Percentiles rank a stretch among this genome's conserved stretches.
These are phyloP conservation scores for Simmondsia chinensis DNA, from an alignment of 148 eudicot species.

Conservation along the genomic window DNA sequence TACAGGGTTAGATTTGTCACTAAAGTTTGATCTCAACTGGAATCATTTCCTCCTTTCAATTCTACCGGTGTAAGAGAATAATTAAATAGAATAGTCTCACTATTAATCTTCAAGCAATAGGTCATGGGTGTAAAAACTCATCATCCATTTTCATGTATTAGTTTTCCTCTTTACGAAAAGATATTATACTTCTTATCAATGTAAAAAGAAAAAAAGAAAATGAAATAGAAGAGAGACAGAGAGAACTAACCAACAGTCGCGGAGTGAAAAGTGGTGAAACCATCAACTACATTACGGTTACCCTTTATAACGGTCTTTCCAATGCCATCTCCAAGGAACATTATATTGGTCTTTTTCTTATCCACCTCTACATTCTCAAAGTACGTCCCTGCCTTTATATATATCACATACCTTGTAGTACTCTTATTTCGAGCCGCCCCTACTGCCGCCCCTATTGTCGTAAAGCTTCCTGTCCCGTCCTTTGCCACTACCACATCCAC, in stretches of 20 bases:
- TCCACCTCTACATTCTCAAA: slow-evolving; percentile 58
- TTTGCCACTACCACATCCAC: slow-evolving; percentile 52
- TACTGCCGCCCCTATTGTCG: slow-evolving; percentile 42
- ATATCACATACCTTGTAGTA: slow-evolving; percentile 47
- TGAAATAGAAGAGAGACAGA: no score
- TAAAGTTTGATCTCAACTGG: no score
- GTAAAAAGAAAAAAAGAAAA: no score
- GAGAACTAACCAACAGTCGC: slow-evolving; percentile 66
- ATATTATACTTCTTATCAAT: no score
- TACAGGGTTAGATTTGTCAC: no score
- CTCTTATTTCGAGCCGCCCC: slow-evolving; percentile 47
- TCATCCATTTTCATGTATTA: no score
- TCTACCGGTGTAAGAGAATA: no score
- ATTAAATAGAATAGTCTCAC: no score
- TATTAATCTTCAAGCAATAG: no score
- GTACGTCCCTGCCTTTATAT: slow-evolving; percentile 59
- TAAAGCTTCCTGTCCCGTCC: slow-evolving; percentile 68
- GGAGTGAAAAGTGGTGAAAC: slow-evolving; percentile 78
- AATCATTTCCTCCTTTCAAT: no score
- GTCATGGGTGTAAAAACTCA: no score
- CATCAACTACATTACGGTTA: slow-evolving; percentile 61
- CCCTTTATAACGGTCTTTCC: slow-evolving; percentile 63
- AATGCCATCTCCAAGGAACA: slow-evolving; percentile 78
- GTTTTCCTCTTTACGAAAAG: no score
- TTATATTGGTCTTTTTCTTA: slow-evolving; percentile 39